phyloP scores from a whole-genome alignment of 2,329 filamentous ascomycete genomes.

The Scytalidium sp. region DNA sequence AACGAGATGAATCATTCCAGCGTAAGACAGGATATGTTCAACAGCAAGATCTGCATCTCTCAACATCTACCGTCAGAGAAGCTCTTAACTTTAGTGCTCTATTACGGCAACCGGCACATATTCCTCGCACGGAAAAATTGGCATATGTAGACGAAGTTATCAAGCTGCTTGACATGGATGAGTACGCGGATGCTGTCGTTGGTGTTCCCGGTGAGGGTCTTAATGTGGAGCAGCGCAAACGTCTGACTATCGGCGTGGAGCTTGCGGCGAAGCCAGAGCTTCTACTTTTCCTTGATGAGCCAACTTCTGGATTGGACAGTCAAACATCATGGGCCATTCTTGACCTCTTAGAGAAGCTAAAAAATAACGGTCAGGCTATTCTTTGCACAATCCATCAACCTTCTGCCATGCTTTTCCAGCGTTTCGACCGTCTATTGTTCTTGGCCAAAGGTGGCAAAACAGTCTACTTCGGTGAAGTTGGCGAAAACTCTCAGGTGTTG shows the following conservation, averaged over 20 bases:
- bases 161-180: constrained; percentile 74
- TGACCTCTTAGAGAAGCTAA: constrained; percentile 80
- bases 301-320: constrained; percentile 86
- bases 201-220: constrained; percentile 85
- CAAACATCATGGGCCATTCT: constrained; percentile 90
- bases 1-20: constrained; percentile 77
- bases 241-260: constrained; percentile 91
- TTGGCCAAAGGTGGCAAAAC: constrained; percentile 71
- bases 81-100: constrained; percentile 80
- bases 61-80: constrained; percentile 81
- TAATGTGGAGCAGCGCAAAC: constrained; percentile 68
- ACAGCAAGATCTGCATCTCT: constrained; percentile 84
- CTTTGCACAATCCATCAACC: constrained; percentile 95
- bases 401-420: constrained; percentile 86
- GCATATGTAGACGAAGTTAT: constrained; percentile 78
- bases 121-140: constrained; percentile 72
- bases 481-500: constrained; percentile 28
- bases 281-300: constrained; percentile 80
- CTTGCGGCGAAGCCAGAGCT: constrained; percentile 87
- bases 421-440: constrained; percentile 78
- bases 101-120: constrained; percentile 74
- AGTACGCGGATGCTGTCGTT: constrained; percentile 87
- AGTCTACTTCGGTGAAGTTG: constrained; percentile 78
- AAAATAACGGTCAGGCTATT: constrained; percentile 82
- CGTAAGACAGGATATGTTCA: constrained; percentile 89